These are phyloP conservation scores for Sinapis alba DNA, from an alignment of 441 rosid species.

Conservation along the genomic window DNA sequence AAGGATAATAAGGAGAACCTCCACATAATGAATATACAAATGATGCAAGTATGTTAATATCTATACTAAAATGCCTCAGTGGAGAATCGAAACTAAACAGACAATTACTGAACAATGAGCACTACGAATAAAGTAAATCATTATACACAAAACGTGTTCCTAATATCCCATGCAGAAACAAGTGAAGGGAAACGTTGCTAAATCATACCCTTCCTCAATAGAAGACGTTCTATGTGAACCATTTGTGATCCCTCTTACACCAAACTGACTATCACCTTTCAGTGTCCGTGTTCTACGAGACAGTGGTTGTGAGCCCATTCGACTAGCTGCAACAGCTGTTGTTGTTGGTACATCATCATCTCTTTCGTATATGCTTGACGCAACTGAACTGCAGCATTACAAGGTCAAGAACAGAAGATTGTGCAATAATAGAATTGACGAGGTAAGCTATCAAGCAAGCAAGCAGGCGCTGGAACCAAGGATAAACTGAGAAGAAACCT, in stretches of 20 bases:
- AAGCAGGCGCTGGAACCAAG: conserved; percentile 1
- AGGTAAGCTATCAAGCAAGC: conserved; percentile 18
- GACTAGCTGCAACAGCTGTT: conserved; percentile 68
- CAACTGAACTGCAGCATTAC: conserved; percentile 71
- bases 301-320: conserved; percentile 71
- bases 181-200: conserved; percentile 22
- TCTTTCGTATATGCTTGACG: conserved; percentile 72
- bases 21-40: conserved; percentile 14
- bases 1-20: background rate
- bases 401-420: conserved; percentile 41
- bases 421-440: conserved; percentile 12
- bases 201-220: conserved; percentile 74
- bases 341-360: conserved; percentile 92
- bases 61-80: conserved; percentile 14
- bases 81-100: conserved; percentile 12
- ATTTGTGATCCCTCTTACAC: conserved; percentile 60
- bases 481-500: conserved; percentile 6
- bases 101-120: background rate
- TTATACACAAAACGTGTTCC: conserved; percentile 8
- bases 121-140: conserved; percentile 8
- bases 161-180: conserved; percentile 21
- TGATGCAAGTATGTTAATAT: conserved; percentile 13
- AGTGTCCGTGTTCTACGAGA: conserved; percentile 90
- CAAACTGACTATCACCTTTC: conserved; percentile 75
- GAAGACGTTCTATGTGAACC: conserved; percentile 73